Conservation (phyloP, 164 flowering plant genomes). For the Chloranthus sessilifolius region DNA sequence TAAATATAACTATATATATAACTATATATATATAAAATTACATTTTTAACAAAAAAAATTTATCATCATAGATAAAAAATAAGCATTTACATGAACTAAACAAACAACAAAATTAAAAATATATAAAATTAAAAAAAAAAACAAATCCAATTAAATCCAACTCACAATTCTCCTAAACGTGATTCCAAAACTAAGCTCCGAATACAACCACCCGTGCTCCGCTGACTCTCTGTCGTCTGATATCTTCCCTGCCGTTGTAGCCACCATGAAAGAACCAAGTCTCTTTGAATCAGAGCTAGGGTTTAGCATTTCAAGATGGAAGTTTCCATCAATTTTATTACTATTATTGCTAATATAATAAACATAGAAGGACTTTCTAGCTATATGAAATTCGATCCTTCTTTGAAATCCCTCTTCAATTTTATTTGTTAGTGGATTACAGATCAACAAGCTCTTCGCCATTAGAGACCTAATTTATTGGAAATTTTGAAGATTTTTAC, state of each 20-base stretch:
- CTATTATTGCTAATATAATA: too few species aligned
- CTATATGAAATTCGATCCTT: constrained; percentile 54
- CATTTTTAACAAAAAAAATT: too few species aligned
- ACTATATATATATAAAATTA: too few species aligned
- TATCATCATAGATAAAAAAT: too few species aligned
- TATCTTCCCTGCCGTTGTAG: constrained; percentile 21
- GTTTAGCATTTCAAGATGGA: constrained; percentile 62
- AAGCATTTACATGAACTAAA: too few species aligned
- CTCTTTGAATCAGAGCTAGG: constrained; percentile 26
- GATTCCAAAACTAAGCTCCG: constrained; percentile 55
- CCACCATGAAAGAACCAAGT: background rate
- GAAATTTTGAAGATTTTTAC: too few species aligned
- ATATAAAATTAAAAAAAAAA: background rate
- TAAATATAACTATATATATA: too few species aligned
- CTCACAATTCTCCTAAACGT: constrained; percentile 75
- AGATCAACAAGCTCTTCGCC: constrained; percentile 19
- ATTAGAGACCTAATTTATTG: too few species aligned
- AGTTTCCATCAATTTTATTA: constrained; percentile 27
- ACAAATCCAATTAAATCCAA: background rate
- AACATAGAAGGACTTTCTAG: constrained; percentile 38
- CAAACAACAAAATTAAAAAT: too few species aligned
- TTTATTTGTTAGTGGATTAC: constrained; percentile 4
- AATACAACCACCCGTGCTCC: constrained; percentile 58
- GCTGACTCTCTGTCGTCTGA: constrained; percentile 21
- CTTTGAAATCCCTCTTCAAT: constrained; percentile 18